These are phyloP conservation scores for Dactylellina parvicollis DNA, from an alignment of 2,329 filamentous ascomycete species.

Conservation along the genomic window DNA sequence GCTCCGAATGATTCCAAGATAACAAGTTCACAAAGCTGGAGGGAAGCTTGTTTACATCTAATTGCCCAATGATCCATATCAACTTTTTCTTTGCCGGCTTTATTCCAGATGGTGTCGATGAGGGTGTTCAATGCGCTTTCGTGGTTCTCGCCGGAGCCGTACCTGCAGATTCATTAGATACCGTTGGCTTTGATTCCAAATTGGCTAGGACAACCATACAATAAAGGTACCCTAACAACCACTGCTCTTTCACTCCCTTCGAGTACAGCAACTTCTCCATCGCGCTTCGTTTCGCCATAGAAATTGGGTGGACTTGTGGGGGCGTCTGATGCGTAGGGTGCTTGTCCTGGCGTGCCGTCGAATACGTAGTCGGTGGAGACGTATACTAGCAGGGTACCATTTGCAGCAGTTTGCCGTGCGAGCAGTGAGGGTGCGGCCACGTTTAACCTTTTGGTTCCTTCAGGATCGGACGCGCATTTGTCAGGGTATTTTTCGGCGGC, in stretches of 20 bases:
- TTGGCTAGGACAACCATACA: conserved; percentile 60
- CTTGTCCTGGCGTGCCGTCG: conserved; percentile 73
- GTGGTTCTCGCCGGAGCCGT: conserved; percentile 74
- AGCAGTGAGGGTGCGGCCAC: conserved; percentile 75
- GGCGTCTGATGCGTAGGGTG: conserved; percentile 77
- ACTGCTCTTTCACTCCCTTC: conserved; percentile 72
- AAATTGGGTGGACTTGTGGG: conserved; percentile 77
- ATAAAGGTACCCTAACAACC: conserved; percentile 77
- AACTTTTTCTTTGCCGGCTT: conserved; percentile 73
- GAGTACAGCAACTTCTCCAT: conserved; percentile 77
- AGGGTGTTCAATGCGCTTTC: conserved; percentile 87
- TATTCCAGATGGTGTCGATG: conserved; percentile 76
- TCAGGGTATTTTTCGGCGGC: conserved; percentile 90
- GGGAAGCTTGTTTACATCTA: conserved; percentile 70
- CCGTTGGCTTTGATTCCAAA: background rate
- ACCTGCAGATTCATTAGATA: conserved; percentile 60
- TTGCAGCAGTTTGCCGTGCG: conserved; percentile 72
- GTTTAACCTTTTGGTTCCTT: conserved; percentile 67
- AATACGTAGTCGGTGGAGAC: conserved; percentile 88
- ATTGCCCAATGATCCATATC: conserved; percentile 88
- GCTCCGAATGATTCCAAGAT: background rate
- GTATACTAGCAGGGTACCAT: conserved; percentile 74
- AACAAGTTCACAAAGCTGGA: too few relatives aligned
- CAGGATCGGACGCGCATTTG: conserved; percentile 81
- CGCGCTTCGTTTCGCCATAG: conserved; percentile 78